phyloP scores from a whole-genome alignment of 306 rosid species.

The Prunus campanulata region DNA sequence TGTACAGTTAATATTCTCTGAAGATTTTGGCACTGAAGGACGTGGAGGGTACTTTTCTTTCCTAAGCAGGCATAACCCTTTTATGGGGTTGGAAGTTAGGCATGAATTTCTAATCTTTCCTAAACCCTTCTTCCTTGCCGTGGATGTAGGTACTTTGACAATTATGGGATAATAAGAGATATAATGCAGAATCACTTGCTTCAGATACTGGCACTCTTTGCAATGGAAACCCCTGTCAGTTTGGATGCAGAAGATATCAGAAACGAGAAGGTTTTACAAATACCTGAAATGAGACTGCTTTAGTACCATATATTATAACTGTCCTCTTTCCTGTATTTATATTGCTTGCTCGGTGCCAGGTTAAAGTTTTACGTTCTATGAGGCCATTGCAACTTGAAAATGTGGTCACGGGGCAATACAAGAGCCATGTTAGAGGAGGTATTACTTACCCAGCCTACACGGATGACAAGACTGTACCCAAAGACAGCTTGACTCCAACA shows the following conservation, averaged over 20 bases:
- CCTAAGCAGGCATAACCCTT: constrained; percentile 6
- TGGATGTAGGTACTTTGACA: constrained; percentile 67
- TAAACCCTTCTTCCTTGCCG: constrained; percentile 20
- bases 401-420: constrained; percentile 72
- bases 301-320: neutral
- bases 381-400: constrained; percentile 65
- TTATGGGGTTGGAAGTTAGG: neutral
- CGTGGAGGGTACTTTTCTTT: constrained; percentile 79
- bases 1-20: constrained; percentile 84
- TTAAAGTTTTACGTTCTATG: constrained; percentile 90
- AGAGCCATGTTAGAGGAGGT: constrained; percentile 80
- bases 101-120: constrained; percentile 20
- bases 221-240: constrained; percentile 96
- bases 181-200: constrained; percentile 96
- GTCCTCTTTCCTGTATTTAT: neutral
- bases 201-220: constrained; percentile 91
- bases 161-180: constrained; percentile 89
- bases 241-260: constrained; percentile 92
- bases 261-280: constrained; percentile 70
- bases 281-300: constrained; percentile 12
- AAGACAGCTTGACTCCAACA: constrained; percentile 83
- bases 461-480: constrained; percentile 83
- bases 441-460: constrained; percentile 68
- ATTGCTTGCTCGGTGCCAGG: constrained; percentile 47
- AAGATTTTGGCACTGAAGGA: constrained; percentile 97